These are phyloP conservation scores for Dactylellina drechsleri DNA, from an alignment of 2,329 filamentous ascomycete genomes.

Conservation along the genomic window DNA sequence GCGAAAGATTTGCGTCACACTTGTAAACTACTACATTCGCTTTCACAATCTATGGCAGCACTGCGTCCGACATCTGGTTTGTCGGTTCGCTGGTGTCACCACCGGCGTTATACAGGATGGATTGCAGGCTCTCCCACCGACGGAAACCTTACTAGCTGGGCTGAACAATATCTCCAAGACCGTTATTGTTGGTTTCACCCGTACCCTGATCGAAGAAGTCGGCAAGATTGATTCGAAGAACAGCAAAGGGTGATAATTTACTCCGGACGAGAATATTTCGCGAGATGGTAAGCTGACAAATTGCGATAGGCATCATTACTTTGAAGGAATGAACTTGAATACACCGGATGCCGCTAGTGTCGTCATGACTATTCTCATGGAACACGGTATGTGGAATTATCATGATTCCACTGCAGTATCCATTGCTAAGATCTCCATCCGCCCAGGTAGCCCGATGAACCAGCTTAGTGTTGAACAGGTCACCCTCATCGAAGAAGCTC, in stretches of 20 bases:
- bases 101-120: constrained; percentile 66
- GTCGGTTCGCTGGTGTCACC: constrained; percentile 66
- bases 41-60: constrained; percentile 74
- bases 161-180: constrained; percentile 67
- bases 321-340: constrained; percentile 67
- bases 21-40: constrained; percentile 79
- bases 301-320: constrained; percentile 62
- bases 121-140: constrained; percentile 64
- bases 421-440: constrained; percentile 35
- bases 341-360: constrained; percentile 65
- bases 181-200: constrained; percentile 73
- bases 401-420: background rate
- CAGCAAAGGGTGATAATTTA: constrained; percentile 66
- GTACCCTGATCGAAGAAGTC: constrained; percentile 73
- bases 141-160: constrained; percentile 64
- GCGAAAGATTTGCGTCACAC: constrained; percentile 79
- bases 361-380: constrained; percentile 46
- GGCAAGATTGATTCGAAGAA: constrained; percentile 74
- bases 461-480: constrained; percentile 47
- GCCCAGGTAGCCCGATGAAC: constrained; percentile 53
- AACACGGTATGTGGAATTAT: constrained; percentile 37
- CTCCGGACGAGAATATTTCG: background rate
- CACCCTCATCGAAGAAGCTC: constrained; percentile 66
- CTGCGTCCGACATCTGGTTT: constrained; percentile 72
- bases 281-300: constrained; percentile 2